Evolutionary conservation across 306 rosid genomes (phyloP), one percentile per base, ranked within the genome.

Genomic region (Ceratonia siliqua): DNA sequence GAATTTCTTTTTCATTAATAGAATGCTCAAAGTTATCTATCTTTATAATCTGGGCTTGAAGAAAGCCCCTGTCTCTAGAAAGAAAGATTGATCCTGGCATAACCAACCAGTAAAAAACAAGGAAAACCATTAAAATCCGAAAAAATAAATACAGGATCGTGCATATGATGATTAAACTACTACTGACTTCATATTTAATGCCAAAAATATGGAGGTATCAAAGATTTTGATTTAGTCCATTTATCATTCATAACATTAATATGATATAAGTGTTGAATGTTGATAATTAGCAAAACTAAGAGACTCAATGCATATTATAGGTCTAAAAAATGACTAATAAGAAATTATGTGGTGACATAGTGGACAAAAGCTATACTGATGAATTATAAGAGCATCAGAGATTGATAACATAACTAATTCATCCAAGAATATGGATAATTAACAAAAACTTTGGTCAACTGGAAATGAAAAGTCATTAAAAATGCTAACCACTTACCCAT

Each of bases 401-500:
- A 46, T 3, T 49, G 50, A 48, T 46, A 21, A 35, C n/a, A 61
- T 17, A 8, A 58, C 32, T 6, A 39, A 53, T 54, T 71, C 52
- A 42, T 15, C 21, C 55, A 55, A 49, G 33, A 48, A 62, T 0
- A 54, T 24, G 25, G 10, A 21, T 13, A 50, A 8, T 5, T 6
- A 10, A 18, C 20, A 2, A 68, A 18, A 33, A 18, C 43, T 22
- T 15, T 4, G 24, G 28, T 45, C 18, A 24, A 14, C 58, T 18
- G 68, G 65, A 55, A 75, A 21, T 32, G 49, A 36, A 20, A 36
- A 36, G 25, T 10, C 49, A 28, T 15, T 4, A 63, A 43, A 69
- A 55, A 58, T 49, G 53, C 10, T 25, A 72, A 48, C 18, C 53
- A 33, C 85, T 56, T 70, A 93, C 98, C 88, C 97, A 89, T 85